These are phyloP conservation scores for Gynostemma pentaphyllum DNA, from an alignment of 306 rosid species.

Conservation along the genomic window DNA sequence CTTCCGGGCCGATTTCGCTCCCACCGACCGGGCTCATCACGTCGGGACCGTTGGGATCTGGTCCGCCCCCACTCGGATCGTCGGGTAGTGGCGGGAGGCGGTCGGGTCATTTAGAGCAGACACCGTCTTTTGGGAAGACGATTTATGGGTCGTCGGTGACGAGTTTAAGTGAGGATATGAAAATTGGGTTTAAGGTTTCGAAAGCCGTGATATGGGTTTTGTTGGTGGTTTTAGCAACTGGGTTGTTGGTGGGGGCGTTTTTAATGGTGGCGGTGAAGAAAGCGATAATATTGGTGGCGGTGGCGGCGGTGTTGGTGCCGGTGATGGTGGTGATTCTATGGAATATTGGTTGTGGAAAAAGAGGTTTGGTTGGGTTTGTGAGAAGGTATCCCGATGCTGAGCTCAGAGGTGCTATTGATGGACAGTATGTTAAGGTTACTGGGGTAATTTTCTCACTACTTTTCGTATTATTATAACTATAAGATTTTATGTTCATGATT, in stretches of 20 bases:
- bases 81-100: conserved; percentile 27
- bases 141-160: conserved; percentile 81
- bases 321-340: conserved; percentile 35
- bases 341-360: conserved; percentile 60
- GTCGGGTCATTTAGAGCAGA: conserved; percentile 40
- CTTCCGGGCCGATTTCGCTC: conserved; percentile 55
- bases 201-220: conserved; percentile 70
- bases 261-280: conserved; percentile 92
- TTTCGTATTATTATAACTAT: neutral
- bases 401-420: conserved; percentile 88
- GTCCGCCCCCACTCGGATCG: conserved; percentile 38
- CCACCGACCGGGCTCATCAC: conserved; percentile 65
- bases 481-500: neutral
- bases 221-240: conserved; percentile 61
- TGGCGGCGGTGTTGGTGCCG: conserved; percentile 41
- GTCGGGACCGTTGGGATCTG: conserved; percentile 65
- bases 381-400: conserved; percentile 78
- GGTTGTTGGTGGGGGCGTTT: conserved; percentile 76
- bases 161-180: conserved; percentile 48
- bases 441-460: conserved; percentile 51
- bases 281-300: conserved; percentile 47
- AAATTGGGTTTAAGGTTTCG: conserved; percentile 59
- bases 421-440: conserved; percentile 95
- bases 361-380: conserved; percentile 67
- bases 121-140: conserved; percentile 37